Evolutionary conservation across 2,329 filamentous ascomycete species (phyloP), one percentile per base, ranked within the genome.

Genomic region (Aspergillus luchuensis): DNA sequence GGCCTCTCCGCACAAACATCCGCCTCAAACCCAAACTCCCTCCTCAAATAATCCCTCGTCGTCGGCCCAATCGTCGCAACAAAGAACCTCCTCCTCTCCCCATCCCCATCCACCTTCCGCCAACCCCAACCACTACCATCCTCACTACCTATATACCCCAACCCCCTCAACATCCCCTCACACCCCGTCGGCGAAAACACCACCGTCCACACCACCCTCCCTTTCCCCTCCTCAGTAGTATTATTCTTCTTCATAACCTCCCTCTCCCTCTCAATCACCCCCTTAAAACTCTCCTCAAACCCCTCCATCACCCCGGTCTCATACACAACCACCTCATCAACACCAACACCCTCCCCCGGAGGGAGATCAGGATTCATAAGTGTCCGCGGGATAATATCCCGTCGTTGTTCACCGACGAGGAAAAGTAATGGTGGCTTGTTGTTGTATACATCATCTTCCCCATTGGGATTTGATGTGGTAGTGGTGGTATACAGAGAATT

Each of bases 1-100:
- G 95, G 95, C 69, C 83, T 89, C 69, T 86, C 85, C 1, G 95
- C 91, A 75, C 90, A 96, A n/a, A 81, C 78, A 71, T 83, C 78
- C 4, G 79, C 73, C 59, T 78, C 74, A 62, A 82, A 76, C 19
- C 74, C 78, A 69, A 76, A 79, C 21, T 72, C 71, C 39, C 63
- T 66, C 7, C 67, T 64, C 56, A 99, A 78, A 76, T 91, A 88
- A 67, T 92, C 87, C 64, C 89, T 84, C 10, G 95, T 99, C 17
- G 95, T 99, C 11, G 95, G 94, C 0, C 95, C 95, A 75, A 99
- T 99, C 0, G 93, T 96, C 13, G 89, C 91, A 62, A 98, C 81
- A 63, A 85, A 87, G 1, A 87, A 59, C 51, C 50, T 65, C 56
- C 60, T 55, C 59, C 30, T 45, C 53, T 15, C 53, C 60, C 28